phyloP scores from a whole-genome alignment of 192 early-diverging fungal species.

The Coemansia sp. region DNA sequence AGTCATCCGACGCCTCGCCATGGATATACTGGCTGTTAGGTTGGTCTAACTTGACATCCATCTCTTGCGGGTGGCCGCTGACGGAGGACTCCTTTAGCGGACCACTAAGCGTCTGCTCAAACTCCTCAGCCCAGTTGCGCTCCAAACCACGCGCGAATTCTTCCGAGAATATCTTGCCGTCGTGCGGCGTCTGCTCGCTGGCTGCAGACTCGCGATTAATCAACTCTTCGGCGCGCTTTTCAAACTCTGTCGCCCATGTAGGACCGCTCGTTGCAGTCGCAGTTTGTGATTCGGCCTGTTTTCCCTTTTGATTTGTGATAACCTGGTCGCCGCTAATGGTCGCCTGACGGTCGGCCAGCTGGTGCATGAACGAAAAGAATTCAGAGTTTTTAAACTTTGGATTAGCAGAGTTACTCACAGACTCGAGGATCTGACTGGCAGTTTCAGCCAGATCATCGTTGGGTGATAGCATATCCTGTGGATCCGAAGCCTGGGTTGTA shows the following conservation, averaged over 20 bases:
- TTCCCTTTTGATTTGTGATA: constrained; percentile 42
- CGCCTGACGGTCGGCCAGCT: constrained; percentile 85
- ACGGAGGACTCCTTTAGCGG: constrained; percentile 47
- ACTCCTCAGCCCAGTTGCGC: constrained; percentile 62
- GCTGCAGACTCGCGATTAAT: constrained; percentile 46
- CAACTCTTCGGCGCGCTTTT: constrained; percentile 56
- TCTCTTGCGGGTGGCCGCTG: constrained; percentile 53
- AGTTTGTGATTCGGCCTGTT: constrained; percentile 28
- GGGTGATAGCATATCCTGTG: constrained; percentile 12
- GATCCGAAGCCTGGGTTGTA: constrained; percentile 10
- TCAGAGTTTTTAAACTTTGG: constrained; percentile 93
- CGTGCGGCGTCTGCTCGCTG: constrained; percentile 35
- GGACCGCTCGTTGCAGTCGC: constrained; percentile 40
- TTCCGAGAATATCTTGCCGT: constrained; percentile 56
- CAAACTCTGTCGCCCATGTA: constrained; percentile 74
- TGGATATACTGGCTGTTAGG: constrained; percentile 57
- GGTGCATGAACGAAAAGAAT: constrained; percentile 91
- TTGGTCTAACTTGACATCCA: constrained; percentile 58
- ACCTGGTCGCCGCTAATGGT: constrained; percentile 88
- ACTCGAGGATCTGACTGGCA: constrained; percentile 77
- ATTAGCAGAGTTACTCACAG: constrained; percentile 72
- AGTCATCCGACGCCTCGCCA: constrained; percentile 54
- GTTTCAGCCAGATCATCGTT: constrained; percentile 76
- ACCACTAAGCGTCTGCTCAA: constrained; percentile 53
- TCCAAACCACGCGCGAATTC: constrained; percentile 61